These are phyloP conservation scores for Anthoceros angustus DNA, from an alignment of 225 moss, liverwort and hornwort species.

Conservation along the genomic window DNA sequence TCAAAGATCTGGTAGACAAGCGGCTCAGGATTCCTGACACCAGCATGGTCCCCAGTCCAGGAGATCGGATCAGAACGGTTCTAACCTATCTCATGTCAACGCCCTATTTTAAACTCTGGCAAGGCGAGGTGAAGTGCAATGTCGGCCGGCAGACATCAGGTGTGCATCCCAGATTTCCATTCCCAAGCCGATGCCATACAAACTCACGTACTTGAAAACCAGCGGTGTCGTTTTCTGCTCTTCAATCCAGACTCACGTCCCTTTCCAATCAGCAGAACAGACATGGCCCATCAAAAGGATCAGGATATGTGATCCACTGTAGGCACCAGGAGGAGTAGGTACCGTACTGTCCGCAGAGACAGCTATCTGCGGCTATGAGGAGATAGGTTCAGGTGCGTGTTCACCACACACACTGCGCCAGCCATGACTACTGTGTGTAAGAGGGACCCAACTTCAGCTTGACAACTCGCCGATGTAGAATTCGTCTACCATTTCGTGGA, in stretches of 20 bases:
- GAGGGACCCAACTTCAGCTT: slow-evolving; percentile 11
- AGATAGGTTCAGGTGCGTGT: neutral
- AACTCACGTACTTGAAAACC: neutral
- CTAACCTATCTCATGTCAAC: neutral
- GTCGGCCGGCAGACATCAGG: neutral
- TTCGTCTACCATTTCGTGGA: slow-evolving; percentile 44
- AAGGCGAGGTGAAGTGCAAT: neutral
- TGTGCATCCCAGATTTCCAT: neutral
- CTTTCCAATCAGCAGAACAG: neutral
- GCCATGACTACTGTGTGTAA: neutral
- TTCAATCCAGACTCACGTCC: neutral
- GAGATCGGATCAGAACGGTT: slow-evolving; percentile 1
- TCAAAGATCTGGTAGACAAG: neutral
- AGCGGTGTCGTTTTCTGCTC: slow-evolving; percentile 1
- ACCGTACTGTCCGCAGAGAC: neutral
- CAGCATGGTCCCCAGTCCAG: neutral
- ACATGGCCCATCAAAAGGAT: neutral
- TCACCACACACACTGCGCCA: neutral
- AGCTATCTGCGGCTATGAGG: neutral
- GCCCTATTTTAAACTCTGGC: slow-evolving; percentile 1
- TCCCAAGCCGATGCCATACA: neutral
- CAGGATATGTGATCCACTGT: neutral
- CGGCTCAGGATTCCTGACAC: neutral
- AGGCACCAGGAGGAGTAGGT: neutral
- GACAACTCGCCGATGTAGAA: slow-evolving; percentile 32